These are phyloP conservation scores for Zelopaecilomyces penicillatus DNA, from an alignment of 2,329 filamentous ascomycete genomes.

Conservation along the genomic window DNA sequence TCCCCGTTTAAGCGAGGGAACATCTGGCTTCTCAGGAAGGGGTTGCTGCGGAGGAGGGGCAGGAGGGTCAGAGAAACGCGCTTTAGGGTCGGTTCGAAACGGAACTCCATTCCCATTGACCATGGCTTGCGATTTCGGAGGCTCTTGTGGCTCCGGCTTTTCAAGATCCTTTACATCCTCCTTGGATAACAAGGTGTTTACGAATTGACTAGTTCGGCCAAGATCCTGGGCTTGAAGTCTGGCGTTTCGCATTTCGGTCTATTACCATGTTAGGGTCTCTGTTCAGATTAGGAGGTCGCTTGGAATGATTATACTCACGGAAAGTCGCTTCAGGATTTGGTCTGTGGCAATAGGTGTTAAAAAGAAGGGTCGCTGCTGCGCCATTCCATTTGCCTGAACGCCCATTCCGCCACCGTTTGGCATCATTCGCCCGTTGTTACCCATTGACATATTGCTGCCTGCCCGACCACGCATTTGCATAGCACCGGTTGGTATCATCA, in stretches of 20 bases:
- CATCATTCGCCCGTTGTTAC: slow-evolving; percentile 53
- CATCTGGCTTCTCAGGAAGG: slow-evolving; percentile 85
- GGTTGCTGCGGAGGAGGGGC: slow-evolving; percentile 90
- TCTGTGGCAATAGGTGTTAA: slow-evolving; percentile 86
- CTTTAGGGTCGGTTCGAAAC: slow-evolving; percentile 66
- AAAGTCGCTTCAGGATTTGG: slow-evolving; percentile 68
- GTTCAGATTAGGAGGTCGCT: background rate
- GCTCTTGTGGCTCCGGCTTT: slow-evolving; percentile 40
- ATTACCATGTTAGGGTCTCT: slow-evolving; percentile 14
- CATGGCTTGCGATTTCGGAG: slow-evolving; percentile 37
- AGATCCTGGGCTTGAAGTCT: slow-evolving; percentile 83
- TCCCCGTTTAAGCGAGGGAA: slow-evolving; percentile 62
- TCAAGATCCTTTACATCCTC: slow-evolving; percentile 55
- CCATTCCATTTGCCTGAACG: slow-evolving; percentile 48
- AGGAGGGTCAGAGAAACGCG: slow-evolving; percentile 84
- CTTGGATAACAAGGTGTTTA: slow-evolving; percentile 67
- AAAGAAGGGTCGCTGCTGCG: slow-evolving; percentile 76
- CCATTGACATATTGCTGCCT: slow-evolving; percentile 57
- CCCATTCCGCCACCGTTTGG: slow-evolving; percentile 37
- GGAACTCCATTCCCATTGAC: slow-evolving; percentile 43
- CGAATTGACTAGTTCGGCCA: slow-evolving; percentile 70
- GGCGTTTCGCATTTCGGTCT: slow-evolving; percentile 87
- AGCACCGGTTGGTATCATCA: slow-evolving; percentile 62
- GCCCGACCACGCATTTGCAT: slow-evolving; percentile 63
- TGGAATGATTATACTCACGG: slow-evolving; percentile 19